Base-by-base conservation (phyloP, 306 rosid species). In the Hippophae gyantsensis region DNA sequence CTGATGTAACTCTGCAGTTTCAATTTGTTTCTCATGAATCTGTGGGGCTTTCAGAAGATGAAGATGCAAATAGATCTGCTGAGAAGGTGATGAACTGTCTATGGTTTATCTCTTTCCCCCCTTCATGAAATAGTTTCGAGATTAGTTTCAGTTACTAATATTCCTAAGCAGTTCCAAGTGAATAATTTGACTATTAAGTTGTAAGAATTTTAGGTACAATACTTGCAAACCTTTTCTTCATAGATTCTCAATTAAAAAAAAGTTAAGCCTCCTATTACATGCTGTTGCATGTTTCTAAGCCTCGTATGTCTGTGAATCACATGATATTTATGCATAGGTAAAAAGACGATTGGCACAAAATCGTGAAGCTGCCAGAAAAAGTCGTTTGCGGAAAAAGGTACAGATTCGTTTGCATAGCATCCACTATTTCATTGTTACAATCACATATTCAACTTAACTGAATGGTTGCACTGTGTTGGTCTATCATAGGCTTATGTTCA, bases 311-410 rank as follows among this genome's bases (percentile, higher is more conserved):
- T 47, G 62, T 51, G 63, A 66, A 50, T 43, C 47, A 63, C 48
- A 43, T 27, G 40, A 8, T 80, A 18, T 57, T 42, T 46, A 43
- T 54, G 49, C 61, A 47, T 66, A 89, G 93, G 79, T 62, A 54
- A 75, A 69, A 61, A 75, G 87, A 72, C 81, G 97, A 42, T 73
- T 89, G 41, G 95, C 86, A 32, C 97, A 92, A 75, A 92, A 92
- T 70, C 86, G 99, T 13, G 93, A 89, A 72, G 97, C 97, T 62
- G 97, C 97, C 65, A 57, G 84, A 41, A 89, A 84, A 75, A 84
- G 97, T 50, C 78, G 95, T 27, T 54, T 76, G 68, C 70, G 92
- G 47, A 89, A 86, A 67, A 89, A 89, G 93, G 97, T 89, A 38
- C 46, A 67, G 48, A 45, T 59, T 60, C 43, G 64, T 54, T 71